These are phyloP conservation scores for Alopecurus myosuroides DNA, from an alignment of 176 grass and related monocot species.

Conservation along the genomic window DNA sequence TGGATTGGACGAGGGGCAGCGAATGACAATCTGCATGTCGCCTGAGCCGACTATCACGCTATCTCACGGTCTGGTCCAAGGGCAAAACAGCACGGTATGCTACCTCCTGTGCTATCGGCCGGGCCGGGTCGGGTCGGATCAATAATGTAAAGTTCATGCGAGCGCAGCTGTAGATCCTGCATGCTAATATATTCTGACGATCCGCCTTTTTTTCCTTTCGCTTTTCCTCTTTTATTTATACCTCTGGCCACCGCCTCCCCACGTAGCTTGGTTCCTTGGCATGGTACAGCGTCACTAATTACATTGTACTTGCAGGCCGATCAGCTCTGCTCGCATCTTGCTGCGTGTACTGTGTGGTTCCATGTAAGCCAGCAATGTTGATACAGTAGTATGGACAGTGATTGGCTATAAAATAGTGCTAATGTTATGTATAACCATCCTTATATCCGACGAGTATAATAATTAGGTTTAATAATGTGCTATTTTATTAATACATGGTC, in stretches of 20 bases:
- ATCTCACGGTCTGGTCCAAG: not conserved
- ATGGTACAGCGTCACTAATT: not conserved
- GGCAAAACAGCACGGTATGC: not conserved
- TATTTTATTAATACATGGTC: no score
- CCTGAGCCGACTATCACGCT: not conserved
- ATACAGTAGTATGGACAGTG: no score
- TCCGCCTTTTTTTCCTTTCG: not conserved
- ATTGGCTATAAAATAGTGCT: no score
- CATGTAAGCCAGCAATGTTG: no score
- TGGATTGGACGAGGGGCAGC: not conserved
- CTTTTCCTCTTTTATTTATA: constrained; percentile 29
- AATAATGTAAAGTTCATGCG: not conserved
- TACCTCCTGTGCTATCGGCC: no score
- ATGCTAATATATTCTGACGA: constrained; percentile 14
- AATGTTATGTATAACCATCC: no score
- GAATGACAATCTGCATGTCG: not conserved
- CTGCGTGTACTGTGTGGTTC: no score
- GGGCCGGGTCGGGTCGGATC: not conserved
- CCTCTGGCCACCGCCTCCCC: constrained; percentile 2
- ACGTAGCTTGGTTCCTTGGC: constrained; percentile 26
- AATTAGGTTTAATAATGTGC: no score
- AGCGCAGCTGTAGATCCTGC: not conserved
- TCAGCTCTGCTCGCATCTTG: not conserved
- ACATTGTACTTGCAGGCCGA: not conserved
- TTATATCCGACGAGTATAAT: no score